Conservation (phyloP, 768 basidiomycete genomes). For the Leccinum longicurvipes region DNA sequence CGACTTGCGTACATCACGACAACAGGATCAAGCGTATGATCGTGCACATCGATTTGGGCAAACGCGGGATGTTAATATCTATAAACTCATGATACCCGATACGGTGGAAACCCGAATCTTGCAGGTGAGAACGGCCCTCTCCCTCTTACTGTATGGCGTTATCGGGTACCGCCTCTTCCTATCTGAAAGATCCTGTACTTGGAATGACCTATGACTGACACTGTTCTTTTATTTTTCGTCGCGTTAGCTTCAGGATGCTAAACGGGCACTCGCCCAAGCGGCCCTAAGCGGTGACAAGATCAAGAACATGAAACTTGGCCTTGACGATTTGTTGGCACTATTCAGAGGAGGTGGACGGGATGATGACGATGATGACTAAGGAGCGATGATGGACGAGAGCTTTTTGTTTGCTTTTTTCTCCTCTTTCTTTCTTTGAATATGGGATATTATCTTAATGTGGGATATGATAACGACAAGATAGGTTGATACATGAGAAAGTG, state of each 20-base stretch:
- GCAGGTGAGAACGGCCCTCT: constrained; percentile 38
- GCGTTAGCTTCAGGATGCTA: constrained; percentile 80
- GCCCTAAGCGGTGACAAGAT: constrained; percentile 87
- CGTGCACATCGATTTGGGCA: constrained; percentile 90
- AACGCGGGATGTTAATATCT: constrained; percentile 80
- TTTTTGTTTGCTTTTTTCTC: too few species aligned
- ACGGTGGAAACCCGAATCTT: constrained; percentile 90
- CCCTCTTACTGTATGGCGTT: not conserved
- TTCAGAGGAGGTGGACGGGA: constrained; percentile 60
- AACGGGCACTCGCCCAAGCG: constrained; percentile 78
- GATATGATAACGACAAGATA: not conserved
- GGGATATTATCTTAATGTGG: not conserved
- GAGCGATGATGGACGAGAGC: not conserved
- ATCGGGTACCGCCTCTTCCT: not conserved
- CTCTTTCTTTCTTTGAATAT: not conserved
- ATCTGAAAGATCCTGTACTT: not conserved
- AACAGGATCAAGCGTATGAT: constrained; percentile 89
- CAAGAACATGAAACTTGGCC: constrained; percentile 77
- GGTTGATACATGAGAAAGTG: not conserved
- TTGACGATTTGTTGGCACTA: constrained; percentile 82
- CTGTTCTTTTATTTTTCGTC: not conserved
- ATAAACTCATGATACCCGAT: constrained; percentile 81
- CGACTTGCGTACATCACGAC: not conserved
- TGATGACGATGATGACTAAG: constrained; percentile 49
- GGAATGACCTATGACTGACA: constrained; percentile 1